phyloP scores from a whole-genome alignment of 257 asterid species.

The Asclepias syriaca region DNA sequence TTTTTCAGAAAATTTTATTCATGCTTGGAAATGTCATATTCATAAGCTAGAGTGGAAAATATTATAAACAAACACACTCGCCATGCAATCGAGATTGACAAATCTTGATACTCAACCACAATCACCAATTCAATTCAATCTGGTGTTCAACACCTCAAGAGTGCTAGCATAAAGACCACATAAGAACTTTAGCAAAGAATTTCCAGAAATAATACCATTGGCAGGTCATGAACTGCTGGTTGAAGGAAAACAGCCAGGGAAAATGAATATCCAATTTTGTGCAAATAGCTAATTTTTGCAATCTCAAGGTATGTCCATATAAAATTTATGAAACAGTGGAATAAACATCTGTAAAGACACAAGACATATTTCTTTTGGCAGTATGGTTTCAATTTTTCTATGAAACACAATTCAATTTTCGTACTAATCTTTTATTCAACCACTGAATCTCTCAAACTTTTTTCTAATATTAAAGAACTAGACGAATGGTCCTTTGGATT shows the following conservation, averaged over 20 bases:
- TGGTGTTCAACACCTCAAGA: not conserved
- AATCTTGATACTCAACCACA: not conserved
- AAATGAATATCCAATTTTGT: not conserved
- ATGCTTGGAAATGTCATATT: not conserved
- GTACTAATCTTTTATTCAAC: not conserved
- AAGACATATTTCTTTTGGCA: not conserved
- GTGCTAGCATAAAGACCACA: not conserved
- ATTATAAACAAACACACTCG: not conserved
- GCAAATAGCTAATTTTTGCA: not conserved
- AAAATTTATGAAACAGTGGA: not conserved
- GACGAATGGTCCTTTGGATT: not conserved
- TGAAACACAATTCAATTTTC: not conserved
- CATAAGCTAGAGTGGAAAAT: not conserved
- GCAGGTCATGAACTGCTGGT: not conserved
- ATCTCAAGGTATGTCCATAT: not conserved
- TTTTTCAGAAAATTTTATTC: not conserved
- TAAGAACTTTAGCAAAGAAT: not conserved
- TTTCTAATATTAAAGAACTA: not conserved
- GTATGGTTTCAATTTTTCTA: not conserved
- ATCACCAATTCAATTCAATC: not conserved
- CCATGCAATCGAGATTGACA: not conserved
- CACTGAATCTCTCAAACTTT: not conserved
- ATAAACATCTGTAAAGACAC: not conserved
- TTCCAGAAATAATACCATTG: not conserved
- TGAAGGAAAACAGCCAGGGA: not conserved